A percentile compares a stretch with the other conserved stretches of the same genome.
These are phyloP conservation scores for Ailanthus altissimus DNA, from an alignment of 345 rosid species.

Conservation along the genomic window DNA sequence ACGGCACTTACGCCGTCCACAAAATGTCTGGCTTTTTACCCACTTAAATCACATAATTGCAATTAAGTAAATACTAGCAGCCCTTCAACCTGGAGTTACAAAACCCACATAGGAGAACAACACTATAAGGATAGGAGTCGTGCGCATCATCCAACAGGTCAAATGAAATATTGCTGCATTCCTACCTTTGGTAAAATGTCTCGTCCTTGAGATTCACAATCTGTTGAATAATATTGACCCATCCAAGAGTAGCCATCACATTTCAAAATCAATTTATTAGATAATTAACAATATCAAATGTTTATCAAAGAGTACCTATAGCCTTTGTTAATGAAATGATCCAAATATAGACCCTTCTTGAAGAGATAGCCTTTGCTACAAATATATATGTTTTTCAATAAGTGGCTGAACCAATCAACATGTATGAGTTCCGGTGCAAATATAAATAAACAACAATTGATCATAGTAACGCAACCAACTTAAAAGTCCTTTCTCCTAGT, in stretches of 20 bases:
- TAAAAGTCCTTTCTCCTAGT: slow-evolving; percentile 94
- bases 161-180: neutral
- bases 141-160: neutral
- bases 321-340: neutral
- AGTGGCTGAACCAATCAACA: neutral
- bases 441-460: neutral
- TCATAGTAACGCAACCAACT: slow-evolving; percentile 39
- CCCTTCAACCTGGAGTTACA: neutral
- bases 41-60: neutral
- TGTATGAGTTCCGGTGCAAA: neutral
- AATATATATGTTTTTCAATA: neutral
- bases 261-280: neutral
- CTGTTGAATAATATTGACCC: neutral
- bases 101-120: neutral
- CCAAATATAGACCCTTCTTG: neutral
- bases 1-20: neutral
- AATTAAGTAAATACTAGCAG: neutral
- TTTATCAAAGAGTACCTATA: neutral
- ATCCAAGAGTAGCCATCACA: neutral
- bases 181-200: neutral
- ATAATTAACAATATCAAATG: neutral
- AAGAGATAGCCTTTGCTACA: neutral
- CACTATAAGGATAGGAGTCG: neutral
- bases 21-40: neutral
- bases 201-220: neutral